Evolutionary conservation across 148 eudicot species (phyloP), one percentile per base, ranked within the genome.

Genomic region (Amaranthus hypochondriacus): DNA sequence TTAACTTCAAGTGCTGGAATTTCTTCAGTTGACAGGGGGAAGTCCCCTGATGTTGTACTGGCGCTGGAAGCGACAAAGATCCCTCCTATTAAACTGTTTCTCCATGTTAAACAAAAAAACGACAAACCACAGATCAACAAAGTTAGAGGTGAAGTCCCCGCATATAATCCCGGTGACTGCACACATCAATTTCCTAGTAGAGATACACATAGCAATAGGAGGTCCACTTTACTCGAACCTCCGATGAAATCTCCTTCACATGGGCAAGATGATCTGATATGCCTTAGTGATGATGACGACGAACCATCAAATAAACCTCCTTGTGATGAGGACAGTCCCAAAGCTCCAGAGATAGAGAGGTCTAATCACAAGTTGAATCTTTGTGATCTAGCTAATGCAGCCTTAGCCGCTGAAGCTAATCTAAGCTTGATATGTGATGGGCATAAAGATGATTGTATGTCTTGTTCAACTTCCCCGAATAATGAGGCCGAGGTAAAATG

Each of bases 261-360:
- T 73, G 88, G 74, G 55, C 81, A 75, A 68, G 77, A 68, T 71
- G 87, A 84, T 72, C 76, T 96, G 74, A 87, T 96, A 68, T 82
- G 92, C 76, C 88, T 90, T 21, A 95, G 96, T 78, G 99, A 96
- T 84, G 99, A 96, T 77, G 99, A 95, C 69, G 89, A 75, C 70
- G 96, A 87, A 69, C 83, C 79, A 73, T 78, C 83, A 44, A 73
- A 70, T 68, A 66, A 44, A 39, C 69, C 77, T 73, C 67, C 49
- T 66, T 18, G 77, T 72, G 76, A 61, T 80, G 78, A 64, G 66
- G 78, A 70, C 58, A 71, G 58, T 62, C 51, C 70, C 56, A 62
- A 70, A 66, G 69, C 15, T 66, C 71, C 73, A 2, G 70, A 73
- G 73, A 61, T 71, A 21, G 67, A 66, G 58, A 78, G 68, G 43